Percentiles rank a stretch among this genome's conserved stretches.
These are phyloP conservation scores for Bryoerythrophyllum caledonicum DNA, from an alignment of 225 moss, liverwort and hornwort genomes.

Conservation along the genomic window DNA sequence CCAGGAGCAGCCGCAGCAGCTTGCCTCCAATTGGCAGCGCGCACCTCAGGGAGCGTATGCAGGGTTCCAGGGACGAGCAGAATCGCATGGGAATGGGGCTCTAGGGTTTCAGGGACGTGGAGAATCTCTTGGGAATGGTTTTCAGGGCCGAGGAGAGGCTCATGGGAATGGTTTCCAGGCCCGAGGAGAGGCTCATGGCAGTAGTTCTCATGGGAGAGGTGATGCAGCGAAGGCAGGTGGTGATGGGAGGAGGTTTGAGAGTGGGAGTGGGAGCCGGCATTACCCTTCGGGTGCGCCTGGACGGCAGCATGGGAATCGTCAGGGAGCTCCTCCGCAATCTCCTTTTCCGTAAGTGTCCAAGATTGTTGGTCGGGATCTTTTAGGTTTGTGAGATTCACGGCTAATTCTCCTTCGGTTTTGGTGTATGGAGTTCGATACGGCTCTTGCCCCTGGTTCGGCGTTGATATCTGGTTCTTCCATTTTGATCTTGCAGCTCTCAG, in stretches of 20 bases:
- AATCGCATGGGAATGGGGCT: slow-evolving; percentile 11
- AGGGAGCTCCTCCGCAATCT: slow-evolving; percentile 25
- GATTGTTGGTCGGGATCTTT: too few relatives aligned
- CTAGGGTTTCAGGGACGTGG: slow-evolving; percentile 18
- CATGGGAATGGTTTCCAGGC: slow-evolving; percentile 18
- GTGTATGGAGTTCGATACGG: too few relatives aligned
- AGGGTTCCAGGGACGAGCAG: slow-evolving; percentile 27
- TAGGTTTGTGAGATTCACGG: too few relatives aligned
- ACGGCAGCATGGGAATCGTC: slow-evolving; percentile 30
- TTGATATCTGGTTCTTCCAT: not conserved
- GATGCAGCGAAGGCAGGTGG: slow-evolving; percentile 3
- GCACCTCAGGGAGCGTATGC: slow-evolving; percentile 20
- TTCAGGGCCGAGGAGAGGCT: slow-evolving; percentile 25
- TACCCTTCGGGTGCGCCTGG: slow-evolving; percentile 23
- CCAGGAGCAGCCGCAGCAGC: not conserved
- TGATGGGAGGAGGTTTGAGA: slow-evolving; percentile 33
- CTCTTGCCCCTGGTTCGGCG: not conserved
- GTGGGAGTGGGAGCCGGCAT: slow-evolving; percentile 21
- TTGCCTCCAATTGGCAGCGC: slow-evolving; percentile 37
- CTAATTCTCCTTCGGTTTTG: not conserved
- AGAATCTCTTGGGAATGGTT: slow-evolving; percentile 16
- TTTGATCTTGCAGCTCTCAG: slow-evolving; percentile 41
- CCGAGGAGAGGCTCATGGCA: slow-evolving; percentile 18
- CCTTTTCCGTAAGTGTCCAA: slow-evolving; percentile 35
- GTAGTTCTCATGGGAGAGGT: slow-evolving; percentile 10